Conservation (phyloP, 2,329 filamentous ascomycete species). For the Talaromyces sp. region DNA sequence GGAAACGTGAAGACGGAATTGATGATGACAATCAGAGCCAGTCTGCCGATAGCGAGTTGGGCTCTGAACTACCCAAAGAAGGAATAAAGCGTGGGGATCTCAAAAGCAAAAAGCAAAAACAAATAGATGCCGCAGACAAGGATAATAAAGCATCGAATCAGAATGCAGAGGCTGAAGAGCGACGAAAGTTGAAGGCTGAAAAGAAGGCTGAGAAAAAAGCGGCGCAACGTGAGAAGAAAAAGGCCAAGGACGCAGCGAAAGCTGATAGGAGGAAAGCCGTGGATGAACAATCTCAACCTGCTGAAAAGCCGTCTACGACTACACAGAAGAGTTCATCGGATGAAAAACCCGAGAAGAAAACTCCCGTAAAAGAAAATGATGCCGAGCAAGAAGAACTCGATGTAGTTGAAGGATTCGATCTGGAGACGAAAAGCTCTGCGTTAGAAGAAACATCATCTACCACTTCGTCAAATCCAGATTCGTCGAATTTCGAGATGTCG, state of each 20-base stretch:
- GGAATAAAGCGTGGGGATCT: conserved; percentile 50
- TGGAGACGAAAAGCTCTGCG: conserved; percentile 39
- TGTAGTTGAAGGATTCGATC: conserved; percentile 47
- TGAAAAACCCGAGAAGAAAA: conserved; percentile 21
- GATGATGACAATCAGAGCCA: conserved; percentile 43
- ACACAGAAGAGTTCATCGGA: conserved; percentile 14
- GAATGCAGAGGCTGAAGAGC: conserved; percentile 27
- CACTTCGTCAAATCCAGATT: conserved; percentile 49
- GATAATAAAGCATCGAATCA: conserved; percentile 20
- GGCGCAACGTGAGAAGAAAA: conserved; percentile 32
- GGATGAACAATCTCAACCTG: conserved; percentile 20
- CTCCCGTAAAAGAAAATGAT: conserved; percentile 21
- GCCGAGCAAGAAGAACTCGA: conserved; percentile 33
- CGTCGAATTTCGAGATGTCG: conserved; percentile 52
- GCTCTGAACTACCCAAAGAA: conserved; percentile 52
- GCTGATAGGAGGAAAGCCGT: conserved; percentile 16
- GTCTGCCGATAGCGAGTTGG: conserved; percentile 44
- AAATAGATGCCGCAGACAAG: conserved; percentile 30
- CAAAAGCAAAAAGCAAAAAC: conserved; percentile 53
- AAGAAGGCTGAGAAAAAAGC: conserved; percentile 44
- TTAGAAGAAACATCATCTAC: conserved; percentile 35
- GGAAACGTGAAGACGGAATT: conserved; percentile 63
- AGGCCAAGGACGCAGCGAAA: conserved; percentile 35
- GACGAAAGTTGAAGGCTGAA: conserved; percentile 34
- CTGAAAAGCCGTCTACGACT: conserved; percentile 10